Evolutionary conservation across 257 asterid genomes (phyloP).

Genomic region (Schizonepeta tenuifolia): DNA sequence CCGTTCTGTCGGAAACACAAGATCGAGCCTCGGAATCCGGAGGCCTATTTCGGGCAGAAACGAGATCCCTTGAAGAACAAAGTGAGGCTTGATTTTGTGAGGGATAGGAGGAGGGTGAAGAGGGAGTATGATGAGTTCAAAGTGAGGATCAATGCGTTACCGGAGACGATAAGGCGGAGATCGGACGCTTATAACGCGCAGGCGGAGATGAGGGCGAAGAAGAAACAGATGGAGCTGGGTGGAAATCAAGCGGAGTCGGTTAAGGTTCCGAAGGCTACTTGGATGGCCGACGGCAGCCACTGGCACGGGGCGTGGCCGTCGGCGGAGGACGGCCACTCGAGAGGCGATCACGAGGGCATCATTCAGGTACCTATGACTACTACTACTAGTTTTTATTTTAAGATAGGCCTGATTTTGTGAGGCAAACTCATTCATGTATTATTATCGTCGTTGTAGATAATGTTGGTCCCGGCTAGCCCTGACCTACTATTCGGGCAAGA

Average conservation of each 20-base stretch:
- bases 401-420: too few relatives aligned
- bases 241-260: conserved; percentile 51
- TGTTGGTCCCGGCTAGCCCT: conserved; percentile 81
- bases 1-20: conserved; percentile 81
- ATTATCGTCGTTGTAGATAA: conserved; percentile 80
- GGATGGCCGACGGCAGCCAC: conserved; percentile 93
- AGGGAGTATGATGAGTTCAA: conserved; percentile 86
- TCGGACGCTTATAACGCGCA: conserved; percentile 91
- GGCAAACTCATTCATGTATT: too few relatives aligned
- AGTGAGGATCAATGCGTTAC: conserved; percentile 84
- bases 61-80: conserved; percentile 83
- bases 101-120: conserved; percentile 83
- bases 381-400: too few relatives aligned
- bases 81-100: conserved; percentile 71
- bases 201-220: conserved; percentile 69
- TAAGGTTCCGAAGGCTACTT: conserved; percentile 77
- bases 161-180: conserved; percentile 80
- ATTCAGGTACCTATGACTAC: conserved; percentile 60
- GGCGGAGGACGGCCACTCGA: conserved; percentile 67
- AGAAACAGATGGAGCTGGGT: conserved; percentile 71
- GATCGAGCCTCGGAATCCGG: conserved; percentile 89
- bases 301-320: conserved; percentile 96
- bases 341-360: conserved; percentile 89
- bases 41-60: conserved; percentile 76
- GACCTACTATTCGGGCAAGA: conserved; percentile 74